A percentile compares a stretch with the other conserved stretches of the same genome.
Evolutionary conservation across 1,139 yeast genomes (phyloP).

Genomic region (Diutina siamensis): DNA sequence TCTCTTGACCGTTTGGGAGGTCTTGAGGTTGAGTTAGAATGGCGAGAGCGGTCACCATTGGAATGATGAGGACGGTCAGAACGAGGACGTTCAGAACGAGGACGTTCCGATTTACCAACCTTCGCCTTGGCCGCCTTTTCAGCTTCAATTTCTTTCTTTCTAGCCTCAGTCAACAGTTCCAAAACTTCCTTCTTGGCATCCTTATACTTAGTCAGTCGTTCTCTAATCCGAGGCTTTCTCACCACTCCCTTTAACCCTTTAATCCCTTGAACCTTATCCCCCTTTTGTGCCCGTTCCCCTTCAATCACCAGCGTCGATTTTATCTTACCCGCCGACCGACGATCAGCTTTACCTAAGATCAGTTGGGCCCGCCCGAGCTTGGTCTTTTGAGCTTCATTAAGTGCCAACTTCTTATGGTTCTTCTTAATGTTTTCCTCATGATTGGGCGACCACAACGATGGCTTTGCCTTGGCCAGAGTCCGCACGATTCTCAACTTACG

Average conservation of each 20-base stretch:
- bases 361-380: constrained; percentile 70
- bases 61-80: no score
- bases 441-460: constrained; percentile 34
- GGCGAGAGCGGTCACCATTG: no score
- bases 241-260: constrained; percentile 39
- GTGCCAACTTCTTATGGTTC: constrained; percentile 13
- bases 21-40: no score
- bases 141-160: background rate
- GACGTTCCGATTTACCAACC: no score
- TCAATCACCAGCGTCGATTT: constrained; percentile 52
- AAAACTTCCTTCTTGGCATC: constrained; percentile 18
- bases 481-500: constrained; percentile 73
- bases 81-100: no score
- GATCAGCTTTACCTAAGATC: constrained; percentile 70
- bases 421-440: constrained; percentile 28
- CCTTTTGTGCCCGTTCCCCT: constrained; percentile 75
- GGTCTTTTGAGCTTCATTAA: constrained; percentile 60
- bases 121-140: background rate
- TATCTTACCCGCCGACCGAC: constrained; percentile 48
- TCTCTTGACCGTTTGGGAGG: background rate
- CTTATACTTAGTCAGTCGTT: constrained; percentile 50
- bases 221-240: constrained; percentile 57
- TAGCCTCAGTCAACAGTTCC: background rate
- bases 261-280: constrained; percentile 46
- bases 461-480: constrained; percentile 49